Base-by-base conservation (phyloP, 2,329 filamentous ascomycete genomes). In the Arthrobotrys conoides region DNA sequence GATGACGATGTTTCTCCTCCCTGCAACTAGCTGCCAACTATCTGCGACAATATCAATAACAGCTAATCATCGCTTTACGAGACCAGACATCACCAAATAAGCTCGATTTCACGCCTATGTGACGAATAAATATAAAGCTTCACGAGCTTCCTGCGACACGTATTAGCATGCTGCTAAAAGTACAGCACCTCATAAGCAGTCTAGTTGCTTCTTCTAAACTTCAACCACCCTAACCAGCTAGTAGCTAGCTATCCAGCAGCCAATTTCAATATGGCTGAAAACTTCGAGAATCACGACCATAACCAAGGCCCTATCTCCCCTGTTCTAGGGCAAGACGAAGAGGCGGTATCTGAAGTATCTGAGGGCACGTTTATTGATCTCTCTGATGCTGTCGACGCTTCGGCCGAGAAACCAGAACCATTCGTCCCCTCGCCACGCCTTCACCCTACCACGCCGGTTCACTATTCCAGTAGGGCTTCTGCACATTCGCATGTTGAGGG, bases 301-400 rank as follows among this genome's bases (percentile, higher is more conserved):
- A 16, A 61, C n/a, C 73, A 20, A 20, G 68, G 20, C 22, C 20
- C 53, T 61, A 22, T 20, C 16, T 53, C 44, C 30, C 9, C 46
- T 3, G 36, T 22, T 14, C 16, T 18, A 12, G 63, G 48, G 12
- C 46, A 49, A 3, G 75, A 72, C 16, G 68, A 63, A 24, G 63
- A 78, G 12, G 9, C n/a, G 20, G 67, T 18, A 22, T 78, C 75
- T n/a, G 63, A 68, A 14, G 75, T 41, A n/a, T 78, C 75, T 4
- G 75, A 68, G 41, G 68, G 68, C 20, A 69, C 68, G 1, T 78
- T 78, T 36, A 78, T 78, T 24, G 75, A 78, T 16, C 64, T 68
- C 24, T 68, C 68, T 1, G 75, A 78, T n/a, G 55, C 68, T 14
- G 16, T 27, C 14, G 75, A 59, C n/a, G 24, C 63, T 12, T 5